Base-by-base conservation (phyloP, 441 rosid genomes). In the Mallotus japonicus region DNA sequence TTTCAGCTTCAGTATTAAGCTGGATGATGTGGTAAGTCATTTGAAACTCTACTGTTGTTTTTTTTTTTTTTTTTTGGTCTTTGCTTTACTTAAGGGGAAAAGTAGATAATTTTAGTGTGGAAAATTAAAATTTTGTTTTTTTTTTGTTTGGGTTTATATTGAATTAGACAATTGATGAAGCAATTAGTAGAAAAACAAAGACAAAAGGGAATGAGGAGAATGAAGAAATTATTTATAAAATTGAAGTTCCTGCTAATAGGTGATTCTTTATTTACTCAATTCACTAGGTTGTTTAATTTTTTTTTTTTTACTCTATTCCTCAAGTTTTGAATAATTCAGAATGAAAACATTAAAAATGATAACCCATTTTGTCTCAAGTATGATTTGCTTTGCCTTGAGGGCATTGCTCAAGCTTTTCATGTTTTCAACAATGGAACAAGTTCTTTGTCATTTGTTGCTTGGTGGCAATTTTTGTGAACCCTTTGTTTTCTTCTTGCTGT, bases 341-440 rank as follows among this genome's bases (percentile, higher is more conserved):
- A 22, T 40, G 47, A n/a, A 76, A 13, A 22, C 50, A 40, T 37
- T 53, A 40, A 34, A 34, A 34, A 40, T 70, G 59, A 65, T 22
- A 44, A 28, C n/a, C 40, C 6, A 24, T 47, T 64, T 75, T 58
- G 7, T 75, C 22, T 54, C 86, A 96, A 98, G 82, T 92, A 92
- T 19, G 99, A 96, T 84, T 85, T 96, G 79, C 97, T 96, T 64
- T 96, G 97, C 83, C 95, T 93, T 14, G 98, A 93, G 84, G 99
- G 99, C 58, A 83, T 96, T 81, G 97, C 98, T 20, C 95, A 82
- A 85, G 89, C 98, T 70, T 96, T 96, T 42, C 92, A 95, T 11
- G 65, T 92, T 80, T 96, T 96, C 85, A 89, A 79, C 70, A 69
- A 83, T n/a, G n/a, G n/a, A n/a, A n/a, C n/a, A 79, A 86, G 73